Evolutionary conservation across 257 asterid genomes (phyloP).

Genomic region (Solanum pennellii): DNA sequence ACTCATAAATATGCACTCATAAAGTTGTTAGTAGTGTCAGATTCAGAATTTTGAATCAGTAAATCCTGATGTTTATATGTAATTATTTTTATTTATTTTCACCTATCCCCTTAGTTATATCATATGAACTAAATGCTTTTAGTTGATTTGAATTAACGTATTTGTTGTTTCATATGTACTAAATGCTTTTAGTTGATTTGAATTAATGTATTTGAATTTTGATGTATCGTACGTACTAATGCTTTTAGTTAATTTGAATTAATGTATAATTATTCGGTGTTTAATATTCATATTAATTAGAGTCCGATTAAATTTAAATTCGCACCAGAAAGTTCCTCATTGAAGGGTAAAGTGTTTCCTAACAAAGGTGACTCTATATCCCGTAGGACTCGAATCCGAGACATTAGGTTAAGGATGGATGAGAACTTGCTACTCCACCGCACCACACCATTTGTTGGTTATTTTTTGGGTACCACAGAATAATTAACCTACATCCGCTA

Average conservation of each 20-base stretch:
- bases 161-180: background rate
- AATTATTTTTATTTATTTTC: background rate
- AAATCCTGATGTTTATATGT: accelerated
- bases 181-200: background rate
- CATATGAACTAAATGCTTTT: background rate
- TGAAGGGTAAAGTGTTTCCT: too few relatives aligned
- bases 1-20: background rate
- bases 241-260: background rate
- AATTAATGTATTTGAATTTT: background rate
- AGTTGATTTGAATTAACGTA: background rate
- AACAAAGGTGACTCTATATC: too few relatives aligned
- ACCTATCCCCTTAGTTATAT: background rate
- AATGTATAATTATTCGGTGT: background rate
- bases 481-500: too few relatives aligned
- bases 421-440: accelerated
- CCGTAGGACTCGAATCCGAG: too few relatives aligned
- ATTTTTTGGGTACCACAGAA: too few relatives aligned
- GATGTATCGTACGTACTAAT: background rate
- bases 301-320: too few relatives aligned
- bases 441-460: too few relatives aligned
- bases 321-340: too few relatives aligned
- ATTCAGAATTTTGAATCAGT: background rate
- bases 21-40: background rate
- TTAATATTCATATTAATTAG: too few relatives aligned
- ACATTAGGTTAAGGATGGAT: too few relatives aligned